These are phyloP conservation scores for Agaricus subrufescens DNA, from an alignment of 768 basidiomycete species.

Conservation along the genomic window DNA sequence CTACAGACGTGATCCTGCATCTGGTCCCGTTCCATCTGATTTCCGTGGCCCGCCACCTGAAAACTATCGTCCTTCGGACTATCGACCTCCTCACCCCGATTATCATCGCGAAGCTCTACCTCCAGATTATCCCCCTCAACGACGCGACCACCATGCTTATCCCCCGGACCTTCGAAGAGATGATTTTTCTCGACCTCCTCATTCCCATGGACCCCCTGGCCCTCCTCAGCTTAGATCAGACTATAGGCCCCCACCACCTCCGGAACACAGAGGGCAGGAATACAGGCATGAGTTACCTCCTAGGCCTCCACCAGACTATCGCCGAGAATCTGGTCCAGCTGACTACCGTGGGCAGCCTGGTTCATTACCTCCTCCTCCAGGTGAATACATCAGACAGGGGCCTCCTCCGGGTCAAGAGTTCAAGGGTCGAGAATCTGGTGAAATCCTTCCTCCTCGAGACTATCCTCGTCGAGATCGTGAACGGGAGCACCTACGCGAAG, in stretches of 20 bases:
- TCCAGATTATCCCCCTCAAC: slow-evolving; percentile 1
- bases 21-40: slow-evolving; percentile 1
- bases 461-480: slow-evolving; percentile 6
- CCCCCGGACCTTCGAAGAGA: slow-evolving; percentile 8
- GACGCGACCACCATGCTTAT: slow-evolving; percentile 3
- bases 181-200: slow-evolving; percentile 2
- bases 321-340: background rate
- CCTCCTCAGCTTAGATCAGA: slow-evolving; percentile 11
- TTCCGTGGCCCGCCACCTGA: slow-evolving; percentile 8
- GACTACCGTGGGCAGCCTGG: slow-evolving; percentile 8
- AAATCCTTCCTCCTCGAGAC: slow-evolving; percentile 2
- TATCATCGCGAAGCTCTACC: slow-evolving; percentile 6
- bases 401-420: slow-evolving; percentile 6
- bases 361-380: slow-evolving; percentile 7
- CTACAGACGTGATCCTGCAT: slow-evolving; percentile 8
- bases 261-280: slow-evolving; percentile 6
- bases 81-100: slow-evolving; percentile 4
- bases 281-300: slow-evolving; percentile 5
- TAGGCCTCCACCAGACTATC: slow-evolving; percentile 4
- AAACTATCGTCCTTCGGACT: slow-evolving; percentile 3
- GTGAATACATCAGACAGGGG: slow-evolving; percentile 5
- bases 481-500: slow-evolving; percentile 5
- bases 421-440: slow-evolving; percentile 6
- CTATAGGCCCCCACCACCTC: slow-evolving; percentile 4
- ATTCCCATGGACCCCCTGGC: slow-evolving; percentile 2